A percentile compares a stretch with the other conserved stretches of the same genome.
These are phyloP conservation scores for Komagataella mondaviorum DNA, from an alignment of 805 yeast species.

Conservation along the genomic window DNA sequence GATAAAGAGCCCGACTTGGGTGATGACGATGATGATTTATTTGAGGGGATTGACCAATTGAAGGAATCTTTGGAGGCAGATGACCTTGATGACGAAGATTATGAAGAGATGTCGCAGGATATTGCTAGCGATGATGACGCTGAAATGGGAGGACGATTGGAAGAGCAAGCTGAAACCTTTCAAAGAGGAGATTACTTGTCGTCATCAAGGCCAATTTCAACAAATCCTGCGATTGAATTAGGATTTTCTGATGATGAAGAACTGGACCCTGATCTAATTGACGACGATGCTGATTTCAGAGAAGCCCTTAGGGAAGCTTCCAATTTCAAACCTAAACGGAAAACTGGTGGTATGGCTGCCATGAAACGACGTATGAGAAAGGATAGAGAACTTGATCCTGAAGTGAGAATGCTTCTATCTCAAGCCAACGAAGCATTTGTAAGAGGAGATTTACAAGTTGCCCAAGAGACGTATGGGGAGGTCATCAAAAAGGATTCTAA, in stretches of 20 bases:
- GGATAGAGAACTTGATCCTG: slow-evolving; percentile 49
- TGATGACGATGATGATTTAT: slow-evolving; percentile 12
- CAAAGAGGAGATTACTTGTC: neutral
- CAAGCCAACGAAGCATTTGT: slow-evolving; percentile 77
- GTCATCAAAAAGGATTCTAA: slow-evolving; percentile 69
- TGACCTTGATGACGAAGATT: slow-evolving; percentile 9
- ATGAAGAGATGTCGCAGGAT: slow-evolving; percentile 16
- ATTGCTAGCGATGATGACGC: slow-evolving; percentile 2
- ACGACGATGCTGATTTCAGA: slow-evolving; percentile 34
- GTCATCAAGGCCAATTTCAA: neutral
- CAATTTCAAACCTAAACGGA: slow-evolving; percentile 39
- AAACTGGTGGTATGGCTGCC: slow-evolving; percentile 22
- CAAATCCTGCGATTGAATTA: slow-evolving; percentile 1
- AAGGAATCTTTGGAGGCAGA: slow-evolving; percentile 4
- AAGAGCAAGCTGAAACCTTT: neutral
- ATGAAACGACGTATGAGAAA: slow-evolving; percentile 24
- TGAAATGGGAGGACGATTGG: slow-evolving; percentile 2
- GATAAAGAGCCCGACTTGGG: slow-evolving; percentile 9
- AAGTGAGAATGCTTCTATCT: slow-evolving; percentile 50
- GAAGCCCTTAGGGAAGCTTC: slow-evolving; percentile 59
- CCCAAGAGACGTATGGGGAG: slow-evolving; percentile 45
- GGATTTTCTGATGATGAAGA: slow-evolving; percentile 7
- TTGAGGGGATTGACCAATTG: slow-evolving; percentile 13
- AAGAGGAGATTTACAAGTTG: slow-evolving; percentile 40
- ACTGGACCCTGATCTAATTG: slow-evolving; percentile 18